These are phyloP conservation scores for Puccinia horiana DNA, from an alignment of 1,284 basidiomycete genomes.

Conservation along the genomic window DNA sequence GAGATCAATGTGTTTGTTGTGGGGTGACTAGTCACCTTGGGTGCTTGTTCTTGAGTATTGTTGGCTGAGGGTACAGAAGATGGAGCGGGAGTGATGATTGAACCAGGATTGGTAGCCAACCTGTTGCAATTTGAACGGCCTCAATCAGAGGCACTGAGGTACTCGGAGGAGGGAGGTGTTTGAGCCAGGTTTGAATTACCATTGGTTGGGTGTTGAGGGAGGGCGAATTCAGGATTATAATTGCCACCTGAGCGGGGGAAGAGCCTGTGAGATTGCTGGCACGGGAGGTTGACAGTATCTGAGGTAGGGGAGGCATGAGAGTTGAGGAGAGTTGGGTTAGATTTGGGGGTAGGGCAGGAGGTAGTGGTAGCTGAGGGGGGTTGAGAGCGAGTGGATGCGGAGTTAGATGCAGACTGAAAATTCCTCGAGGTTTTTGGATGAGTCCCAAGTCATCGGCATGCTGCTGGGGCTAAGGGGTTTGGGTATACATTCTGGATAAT, in stretches of 20 bases:
- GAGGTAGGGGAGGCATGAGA: slow-evolving; percentile 3
- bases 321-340: background rate
- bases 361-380: background rate
- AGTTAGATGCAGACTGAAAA: slow-evolving; percentile 12
- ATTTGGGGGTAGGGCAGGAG: slow-evolving; percentile 3
- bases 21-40: background rate
- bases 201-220: slow-evolving; percentile 19
- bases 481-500: too few species aligned
- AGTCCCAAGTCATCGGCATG: too few species aligned
- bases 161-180: slow-evolving; percentile 24
- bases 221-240: slow-evolving; percentile 11
- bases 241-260: slow-evolving; percentile 18
- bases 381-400: background rate
- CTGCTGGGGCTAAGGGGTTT: too few species aligned
- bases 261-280: slow-evolving; percentile 3
- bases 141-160: background rate
- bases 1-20: background rate
- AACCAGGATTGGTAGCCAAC: slow-evolving; percentile 38
- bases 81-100: slow-evolving; percentile 13
- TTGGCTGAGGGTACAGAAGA: background rate
- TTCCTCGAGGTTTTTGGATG: too few species aligned
- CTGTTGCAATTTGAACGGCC: slow-evolving; percentile 31
- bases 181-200: background rate
- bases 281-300: background rate
- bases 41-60: background rate